Evolutionary conservation across 768 basidiomycete species (phyloP), one percentile per base, ranked within the genome.

Genomic region (Hypholoma sublateritium): DNA sequence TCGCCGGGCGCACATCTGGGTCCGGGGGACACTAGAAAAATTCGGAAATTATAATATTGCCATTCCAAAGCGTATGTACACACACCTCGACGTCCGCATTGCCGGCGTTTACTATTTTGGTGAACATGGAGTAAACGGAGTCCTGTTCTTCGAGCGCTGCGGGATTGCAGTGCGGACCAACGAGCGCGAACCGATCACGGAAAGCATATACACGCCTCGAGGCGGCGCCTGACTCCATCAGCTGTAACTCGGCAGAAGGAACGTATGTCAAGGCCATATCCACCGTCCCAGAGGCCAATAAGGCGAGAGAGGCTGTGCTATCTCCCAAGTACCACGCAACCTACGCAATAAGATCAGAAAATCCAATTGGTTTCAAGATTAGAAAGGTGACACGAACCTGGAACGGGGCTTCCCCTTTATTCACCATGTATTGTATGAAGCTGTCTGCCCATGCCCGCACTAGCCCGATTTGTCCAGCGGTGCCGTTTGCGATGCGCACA

Each of bases 261-360:
- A 81, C 81, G 52, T 84, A 83, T 2, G 81, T 83, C 28, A 84
- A 71, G 0, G 80, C 81, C 24, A 83, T 58, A 59, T 83, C 82
- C 3, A 81, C 77, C 2, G 67, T 63, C 13, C 78, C 78, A 3
- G 70, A 67, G 0, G 72, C 70, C 13, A 84, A 68, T 45, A 70
- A 73, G 0, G 67, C 68, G 1, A 84, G 68, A 56, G 78, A 81
- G 51, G 82, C 72, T 0, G 82, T 84, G 5, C 81, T 83, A 60
- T 84, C 83, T 5, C 80, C 81, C 22, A 83, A 68, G 63, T 80
- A 80, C 83, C 83, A 84, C 8, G 71, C 82, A 21, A 84, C 74
- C 82, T 84, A 39, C 53, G 12, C 22, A 2, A 16, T n/a, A 34
- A 19, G 32, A 19, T 14, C 21, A 24, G 53, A 12, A 37, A 11